phyloP scores from a whole-genome alignment of 345 rosid genomes.

The Salix purpurea region DNA sequence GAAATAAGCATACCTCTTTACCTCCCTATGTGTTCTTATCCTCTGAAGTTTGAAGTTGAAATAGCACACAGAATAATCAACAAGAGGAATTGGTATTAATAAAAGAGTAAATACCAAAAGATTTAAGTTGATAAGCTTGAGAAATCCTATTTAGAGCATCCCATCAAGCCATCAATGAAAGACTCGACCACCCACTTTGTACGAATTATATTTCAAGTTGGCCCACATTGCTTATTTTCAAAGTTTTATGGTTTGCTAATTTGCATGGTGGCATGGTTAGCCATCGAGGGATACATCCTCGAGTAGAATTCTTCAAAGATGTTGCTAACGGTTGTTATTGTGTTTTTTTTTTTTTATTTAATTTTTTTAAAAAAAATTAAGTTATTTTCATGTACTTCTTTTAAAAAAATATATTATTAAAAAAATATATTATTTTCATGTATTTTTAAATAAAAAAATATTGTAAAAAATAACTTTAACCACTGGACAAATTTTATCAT shows the following conservation, averaged over 20 bases:
- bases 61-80: not conserved
- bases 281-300: not conserved
- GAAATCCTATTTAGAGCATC: not conserved
- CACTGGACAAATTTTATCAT: not conserved
- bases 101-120: not conserved
- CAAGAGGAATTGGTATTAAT: not conserved
- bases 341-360: too few species aligned
- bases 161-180: constrained; percentile 1
- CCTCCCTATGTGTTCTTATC: too few species aligned
- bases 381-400: too few species aligned
- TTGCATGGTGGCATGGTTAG: not conserved
- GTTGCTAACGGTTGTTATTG: too few species aligned
- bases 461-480: too few species aligned
- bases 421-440: too few species aligned
- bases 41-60: not conserved
- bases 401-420: too few species aligned
- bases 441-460: too few species aligned
- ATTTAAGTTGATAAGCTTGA: not conserved
- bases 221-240: constrained; percentile 9
- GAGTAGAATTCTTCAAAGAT: too few species aligned
- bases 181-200: constrained; percentile 12
- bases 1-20: not conserved
- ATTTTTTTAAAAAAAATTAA: too few species aligned
- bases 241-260: not conserved
- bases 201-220: constrained; percentile 15